Percentiles rank a stretch among this genome's conserved stretches.
Conservation (phyloP, 1,139 yeast species). For the Hansenula lynferdii region DNA sequence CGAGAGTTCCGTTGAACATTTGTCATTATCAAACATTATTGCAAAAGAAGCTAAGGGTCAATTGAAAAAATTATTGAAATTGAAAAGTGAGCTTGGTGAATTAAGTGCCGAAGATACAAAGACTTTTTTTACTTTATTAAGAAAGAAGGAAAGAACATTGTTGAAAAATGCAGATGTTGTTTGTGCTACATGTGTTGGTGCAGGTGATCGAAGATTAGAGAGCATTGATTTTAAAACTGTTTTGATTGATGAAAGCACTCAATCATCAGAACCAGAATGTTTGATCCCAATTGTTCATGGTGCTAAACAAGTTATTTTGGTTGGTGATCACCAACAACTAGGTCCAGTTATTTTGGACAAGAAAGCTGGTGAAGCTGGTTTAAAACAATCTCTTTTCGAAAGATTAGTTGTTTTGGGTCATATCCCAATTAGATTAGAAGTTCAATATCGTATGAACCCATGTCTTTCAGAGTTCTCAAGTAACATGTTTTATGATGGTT, state of each 20-base stretch:
- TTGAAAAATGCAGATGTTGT: constrained; percentile 70
- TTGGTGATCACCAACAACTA: constrained; percentile 93
- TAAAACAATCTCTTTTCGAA: constrained; percentile 81
- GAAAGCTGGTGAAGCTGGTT: constrained; percentile 81
- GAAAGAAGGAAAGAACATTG: constrained; percentile 44
- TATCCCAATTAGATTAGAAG: constrained; percentile 80
- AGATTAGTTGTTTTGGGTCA: constrained; percentile 82
- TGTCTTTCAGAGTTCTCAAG: constrained; percentile 81
- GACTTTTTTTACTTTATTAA: constrained; percentile 36
- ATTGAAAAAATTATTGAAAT: constrained; percentile 51
- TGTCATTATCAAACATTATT: constrained; percentile 50
- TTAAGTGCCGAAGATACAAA: constrained; percentile 51
- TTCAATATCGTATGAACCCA: constrained; percentile 96
- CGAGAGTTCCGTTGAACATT: constrained; percentile 52
- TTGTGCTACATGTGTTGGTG: constrained; percentile 91
- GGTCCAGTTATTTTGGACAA: constrained; percentile 86
- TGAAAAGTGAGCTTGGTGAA: constrained; percentile 69
- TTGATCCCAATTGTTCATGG: constrained; percentile 87
- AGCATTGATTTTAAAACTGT: constrained; percentile 64
- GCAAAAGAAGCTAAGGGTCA: constrained; percentile 44
- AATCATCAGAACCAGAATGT: constrained; percentile 90
- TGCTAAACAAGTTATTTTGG: constrained; percentile 81
- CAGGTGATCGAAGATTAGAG: constrained; percentile 67
- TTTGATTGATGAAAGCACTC: constrained; percentile 88
- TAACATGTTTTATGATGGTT: constrained; percentile 91